Evolutionary conservation across 208 protist species (phyloP), one percentile per base, ranked within the genome.

Genomic region (Trypanosoma lewisi): DNA sequence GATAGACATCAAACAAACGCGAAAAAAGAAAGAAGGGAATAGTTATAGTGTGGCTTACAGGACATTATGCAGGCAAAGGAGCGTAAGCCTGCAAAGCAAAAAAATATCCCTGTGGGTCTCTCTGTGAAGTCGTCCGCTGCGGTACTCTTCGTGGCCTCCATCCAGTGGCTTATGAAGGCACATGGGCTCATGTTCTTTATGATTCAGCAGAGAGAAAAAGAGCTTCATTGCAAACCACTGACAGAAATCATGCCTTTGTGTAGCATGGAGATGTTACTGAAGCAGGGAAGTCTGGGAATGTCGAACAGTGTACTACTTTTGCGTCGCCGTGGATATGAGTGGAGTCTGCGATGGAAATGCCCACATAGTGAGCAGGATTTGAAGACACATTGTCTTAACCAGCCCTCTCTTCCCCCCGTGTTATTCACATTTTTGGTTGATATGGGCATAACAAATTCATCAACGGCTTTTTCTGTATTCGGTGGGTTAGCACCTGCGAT

Each of bases 161-260:
- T 36, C 12, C 12, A 48, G 25, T 30, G 48, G 8, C 25, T 65
- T 17, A 53, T 14, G 21, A 19, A 39, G n/a, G 37, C 11, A 19
- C 27, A 65, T 47, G 59, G 59, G n/a, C 2, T 65, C 25, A 56
- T 36, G 8, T 65, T 65, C 36, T 55, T 65, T 36, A 1, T 56
- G 5, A 3, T 56, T 9, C 44, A 65, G 53, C 28, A 12, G 7
- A 30, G 28, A 6, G 28, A 23, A 25, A 19, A 31, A 31, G 27
- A 11, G 21, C 11, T 53, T 19, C 31, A 21, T 8, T 48, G 31
- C 27, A 45, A 30, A 19, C 4, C n/a, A n/a, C 48, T 55, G 3
- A 17, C 11, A 17, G 48, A 63, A 1, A 34, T 17, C 30, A 3
- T 63, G 2, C 12, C 16, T 41, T 4, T 7, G 16, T 21, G 2